phyloP scores from a whole-genome alignment of 2,329 filamentous ascomycete genomes.

The Tympanopsis confertula region DNA sequence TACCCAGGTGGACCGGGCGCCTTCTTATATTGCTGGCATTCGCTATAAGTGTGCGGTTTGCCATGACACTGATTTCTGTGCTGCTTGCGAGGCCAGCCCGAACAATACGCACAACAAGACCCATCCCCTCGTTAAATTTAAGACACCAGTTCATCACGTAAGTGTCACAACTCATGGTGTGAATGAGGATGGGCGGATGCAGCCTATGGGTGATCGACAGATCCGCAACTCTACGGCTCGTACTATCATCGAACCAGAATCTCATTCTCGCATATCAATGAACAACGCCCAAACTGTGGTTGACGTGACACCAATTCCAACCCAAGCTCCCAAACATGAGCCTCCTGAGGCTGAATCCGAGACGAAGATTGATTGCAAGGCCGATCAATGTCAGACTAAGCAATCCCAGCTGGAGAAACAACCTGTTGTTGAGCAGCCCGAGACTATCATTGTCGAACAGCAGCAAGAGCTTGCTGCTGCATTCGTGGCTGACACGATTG shows the following conservation, averaged over 20 bases:
- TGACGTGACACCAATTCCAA: slow-evolving; percentile 31
- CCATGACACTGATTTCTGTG: slow-evolving; percentile 89
- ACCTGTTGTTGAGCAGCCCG: slow-evolving; percentile 3
- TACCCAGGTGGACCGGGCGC: slow-evolving; percentile 31
- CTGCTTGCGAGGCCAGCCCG: slow-evolving; percentile 81
- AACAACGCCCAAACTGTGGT: slow-evolving; percentile 59
- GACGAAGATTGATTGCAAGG: slow-evolving; percentile 19
- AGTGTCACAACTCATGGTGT: slow-evolving; percentile 78
- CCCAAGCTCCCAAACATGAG: slow-evolving; percentile 4
- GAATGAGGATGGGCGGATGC: slow-evolving; percentile 53
- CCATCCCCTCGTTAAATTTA: slow-evolving; percentile 93
- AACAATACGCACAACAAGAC: slow-evolving; percentile 80
- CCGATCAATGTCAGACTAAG: slow-evolving; percentile 7
- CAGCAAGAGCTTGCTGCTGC: too few species aligned
- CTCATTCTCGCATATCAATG: slow-evolving; percentile 18
- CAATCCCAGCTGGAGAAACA: slow-evolving; percentile 8
- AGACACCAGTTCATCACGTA: slow-evolving; percentile 79
- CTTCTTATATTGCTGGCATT: slow-evolving; percentile 69
- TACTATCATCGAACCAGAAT: too few species aligned
- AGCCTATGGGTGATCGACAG: slow-evolving; percentile 59
- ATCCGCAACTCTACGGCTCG: slow-evolving; percentile 9
- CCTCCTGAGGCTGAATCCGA: slow-evolving; percentile 14
- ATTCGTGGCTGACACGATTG: slow-evolving; percentile 65
- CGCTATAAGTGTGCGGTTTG: slow-evolving; percentile 98
- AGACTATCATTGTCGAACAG: slow-evolving; percentile 28